Evolutionary conservation across 805 yeast species (phyloP).

Genomic region (Starmera dryadoides): DNA sequence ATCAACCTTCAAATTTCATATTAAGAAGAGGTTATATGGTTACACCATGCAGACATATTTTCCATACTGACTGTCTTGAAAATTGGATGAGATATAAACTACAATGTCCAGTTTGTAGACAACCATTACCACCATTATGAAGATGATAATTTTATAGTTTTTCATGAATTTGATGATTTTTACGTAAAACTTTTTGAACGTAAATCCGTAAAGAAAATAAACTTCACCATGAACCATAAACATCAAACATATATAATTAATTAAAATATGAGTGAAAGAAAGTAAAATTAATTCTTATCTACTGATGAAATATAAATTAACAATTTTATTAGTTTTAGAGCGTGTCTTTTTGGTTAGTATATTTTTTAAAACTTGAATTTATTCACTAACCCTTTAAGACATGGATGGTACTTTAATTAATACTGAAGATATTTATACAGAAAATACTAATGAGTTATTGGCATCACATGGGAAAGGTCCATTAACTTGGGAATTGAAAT

Average conservation of each 20-base stretch:
- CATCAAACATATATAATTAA: no score
- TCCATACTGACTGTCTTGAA: slow-evolving; percentile 84
- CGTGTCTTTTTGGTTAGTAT: slow-evolving; percentile 64
- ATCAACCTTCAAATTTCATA: slow-evolving; percentile 15
- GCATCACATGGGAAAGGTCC: slow-evolving; percentile 69
- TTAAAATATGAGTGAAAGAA: no score
- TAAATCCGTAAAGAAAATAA: not conserved
- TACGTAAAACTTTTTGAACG: no score
- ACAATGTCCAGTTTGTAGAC: slow-evolving; percentile 92
- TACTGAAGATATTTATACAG: slow-evolving; percentile 89
- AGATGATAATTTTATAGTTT: no score
- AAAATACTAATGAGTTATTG: slow-evolving; percentile 60
- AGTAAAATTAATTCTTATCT: no score
- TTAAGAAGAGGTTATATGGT: slow-evolving; percentile 54
- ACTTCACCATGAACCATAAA: no score
- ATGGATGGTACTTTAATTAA: slow-evolving; percentile 95
- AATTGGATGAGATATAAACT: slow-evolving; percentile 90
- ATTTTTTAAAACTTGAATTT: not conserved
- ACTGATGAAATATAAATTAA: not conserved
- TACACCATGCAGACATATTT: slow-evolving; percentile 87
- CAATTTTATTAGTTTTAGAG: slow-evolving; percentile 32
- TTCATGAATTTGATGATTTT: no score
- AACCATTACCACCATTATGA: slow-evolving; percentile 73
- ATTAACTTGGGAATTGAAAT: slow-evolving; percentile 84
- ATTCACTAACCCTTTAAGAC: no score